Base-by-base conservation (phyloP, 768 basidiomycete species). In the Boletus sensibilis region DNA sequence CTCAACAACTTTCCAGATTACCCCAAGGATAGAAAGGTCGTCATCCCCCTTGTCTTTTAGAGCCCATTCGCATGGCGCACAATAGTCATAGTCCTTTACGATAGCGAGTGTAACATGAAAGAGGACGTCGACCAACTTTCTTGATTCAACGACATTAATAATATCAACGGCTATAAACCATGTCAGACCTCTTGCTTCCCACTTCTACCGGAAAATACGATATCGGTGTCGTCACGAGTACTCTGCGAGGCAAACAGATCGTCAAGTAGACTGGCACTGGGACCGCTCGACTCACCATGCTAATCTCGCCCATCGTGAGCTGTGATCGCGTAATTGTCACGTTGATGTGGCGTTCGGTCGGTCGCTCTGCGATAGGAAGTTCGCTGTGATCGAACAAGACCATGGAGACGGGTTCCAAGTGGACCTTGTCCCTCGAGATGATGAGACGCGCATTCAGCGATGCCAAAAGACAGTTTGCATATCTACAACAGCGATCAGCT, bases 1-100 rank as follows among this genome's bases (percentile, higher is more conserved):
- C 80, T 82, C 46, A 57, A 74, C 54, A 87, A 80, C 50, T 96
- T 98, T 67, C 79, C 80, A 6, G 82, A 86, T n/a, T 98, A 94
- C 69, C 92, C 94, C 1, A 79, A 78, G 58, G 82, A 88, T 33
- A 77, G 94, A 61, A 90, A 82, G 66, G 84, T 80, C 4, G 83
- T 94, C 31, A 75, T 98, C n/a, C 95, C 96, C 0, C 87, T 85
- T 62, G 3, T 95, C 47, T 71, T 92, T 46, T 93, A 68, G 64
- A 52, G 5, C 46, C 0, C 13, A 10, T 39, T 45, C n/a, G 12
- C 44, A 31, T 10, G 20, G 45, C 8, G 4, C 10, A 43, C 23
- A 10, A 43, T 16, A 10, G 18, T 31, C 35, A 13, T 29, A 11
- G 35, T 50, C 14, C 37, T 29, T 23, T 13, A 38, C 25, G 7